Evolutionary conservation across 2,329 filamentous ascomycete genomes (phyloP).

Genomic region (Colletotrichum incanum): DNA sequence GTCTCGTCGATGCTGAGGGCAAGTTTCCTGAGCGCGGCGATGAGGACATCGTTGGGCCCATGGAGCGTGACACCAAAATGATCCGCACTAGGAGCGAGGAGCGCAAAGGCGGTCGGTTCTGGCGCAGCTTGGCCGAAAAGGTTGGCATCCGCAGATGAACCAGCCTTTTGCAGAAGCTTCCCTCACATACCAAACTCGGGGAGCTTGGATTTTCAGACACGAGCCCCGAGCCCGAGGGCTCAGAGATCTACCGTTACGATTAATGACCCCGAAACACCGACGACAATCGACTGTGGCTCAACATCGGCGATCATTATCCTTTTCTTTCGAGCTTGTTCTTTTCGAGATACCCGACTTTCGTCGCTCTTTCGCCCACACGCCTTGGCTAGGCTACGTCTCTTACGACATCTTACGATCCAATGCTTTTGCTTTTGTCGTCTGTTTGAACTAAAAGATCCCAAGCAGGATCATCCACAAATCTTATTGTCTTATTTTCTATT

Average conservation of each 20-base stretch:
- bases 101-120: slow-evolving; percentile 62
- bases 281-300: slow-evolving; percentile 22
- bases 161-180: slow-evolving; percentile 5
- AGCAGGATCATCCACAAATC: slow-evolving; percentile 9
- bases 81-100: slow-evolving; percentile 61
- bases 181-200: background rate
- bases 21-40: slow-evolving; percentile 93
- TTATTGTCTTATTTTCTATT: slow-evolving; percentile 39
- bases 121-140: slow-evolving; percentile 65
- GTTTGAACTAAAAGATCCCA: slow-evolving; percentile 14
- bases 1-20: slow-evolving; percentile 79
- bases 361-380: slow-evolving; percentile 39
- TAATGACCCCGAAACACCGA: slow-evolving; percentile 38
- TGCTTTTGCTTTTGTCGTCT: slow-evolving; percentile 16
- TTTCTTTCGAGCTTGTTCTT: slow-evolving; percentile 26
- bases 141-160: slow-evolving; percentile 51
- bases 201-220: slow-evolving; percentile 2
- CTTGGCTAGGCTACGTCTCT: slow-evolving; percentile 37
- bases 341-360: slow-evolving; percentile 49
- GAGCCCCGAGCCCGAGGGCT: background rate
- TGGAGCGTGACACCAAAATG: slow-evolving; percentile 77
- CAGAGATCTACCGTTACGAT: slow-evolving; percentile 27
- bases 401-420: slow-evolving; percentile 34
- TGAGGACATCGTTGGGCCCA: slow-evolving; percentile 93
- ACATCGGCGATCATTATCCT: slow-evolving; percentile 35